Base-by-base conservation (phyloP, 371 early-diverging fungal genomes). In the Syncephalastrum monosporum region DNA sequence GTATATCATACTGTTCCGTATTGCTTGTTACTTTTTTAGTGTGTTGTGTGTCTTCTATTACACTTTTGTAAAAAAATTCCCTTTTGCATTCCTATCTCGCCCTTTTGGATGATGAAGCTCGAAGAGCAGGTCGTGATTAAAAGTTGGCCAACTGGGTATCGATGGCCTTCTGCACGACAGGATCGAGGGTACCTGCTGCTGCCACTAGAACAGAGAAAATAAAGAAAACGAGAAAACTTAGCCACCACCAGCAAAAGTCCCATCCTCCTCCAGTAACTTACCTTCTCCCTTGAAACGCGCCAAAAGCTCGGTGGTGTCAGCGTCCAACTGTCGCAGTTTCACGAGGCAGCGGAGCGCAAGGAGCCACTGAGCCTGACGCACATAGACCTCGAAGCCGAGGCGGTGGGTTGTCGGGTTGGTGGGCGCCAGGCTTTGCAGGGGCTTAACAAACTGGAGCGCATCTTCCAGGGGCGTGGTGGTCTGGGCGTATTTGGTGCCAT, bases 291-390 rank as follows among this genome's bases (percentile, higher is more conserved):
- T 68, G 52, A 88, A 82, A 45, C 77, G 78, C 45, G 82, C 81
- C 19, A 79, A 67, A 49, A 85, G 73, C 47, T 83, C 69, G 43
- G 66, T 50, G 15, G 77, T 74, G 17, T 88, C 81, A 43, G 83
- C 67, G 42, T 81, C 64, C 46, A 29, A 3, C 29, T 29, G 29
- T 29, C 29, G 74, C 57, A 4, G 82, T 53, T 82, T 81, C 50
- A 85, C 68, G 63, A 94, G 71, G 17, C 85, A 67, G 68, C 80
- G 86, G 56, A 87, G 68, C 3, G 91, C 93, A 57, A 92, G 70
- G 45, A 93, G 67, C 64, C 83, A 83, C 69, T 90, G 91, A 59
- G 83, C 79, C 83, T 90, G 91, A 52, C 91, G 82, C 56, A 90
- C 50, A 61, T 92, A 92, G 14, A 94, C 84, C 55, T 88, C 89